Conservation (phyloP, 169 alveolate species). For the Plasmodium knowlesi region DNA sequence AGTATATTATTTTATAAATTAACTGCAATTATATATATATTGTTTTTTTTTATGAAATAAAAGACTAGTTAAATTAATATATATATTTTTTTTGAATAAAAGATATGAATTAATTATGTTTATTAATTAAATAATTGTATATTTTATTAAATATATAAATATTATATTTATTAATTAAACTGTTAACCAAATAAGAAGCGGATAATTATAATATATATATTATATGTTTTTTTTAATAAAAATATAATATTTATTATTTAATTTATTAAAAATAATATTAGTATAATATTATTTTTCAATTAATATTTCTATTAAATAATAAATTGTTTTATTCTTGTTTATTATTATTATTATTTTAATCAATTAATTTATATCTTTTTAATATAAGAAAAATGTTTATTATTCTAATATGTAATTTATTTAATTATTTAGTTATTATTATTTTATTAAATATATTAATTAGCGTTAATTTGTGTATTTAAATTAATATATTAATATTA, state of each 20-base stretch:
- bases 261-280: not conserved
- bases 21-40: too few relatives aligned
- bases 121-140: not conserved
- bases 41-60: not conserved
- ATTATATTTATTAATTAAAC: not conserved
- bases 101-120: not conserved
- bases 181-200: not conserved
- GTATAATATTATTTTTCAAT: not conserved
- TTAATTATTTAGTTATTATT: not conserved
- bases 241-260: not conserved
- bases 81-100: not conserved
- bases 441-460: not conserved
- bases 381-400: not conserved
- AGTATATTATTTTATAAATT: too few relatives aligned
- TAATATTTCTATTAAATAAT: not conserved
- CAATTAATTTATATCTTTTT: not conserved
- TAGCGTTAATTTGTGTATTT: not conserved
- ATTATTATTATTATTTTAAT: too few relatives aligned
- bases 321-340: not conserved
- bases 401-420: not conserved
- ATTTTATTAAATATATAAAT: too few relatives aligned
- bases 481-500: not conserved
- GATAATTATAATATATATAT: not conserved
- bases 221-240: not conserved
- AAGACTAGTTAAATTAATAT: not conserved